Base-by-base conservation (phyloP, 2,329 filamentous ascomycete species). In the Atkinsonella hypoxylon region DNA sequence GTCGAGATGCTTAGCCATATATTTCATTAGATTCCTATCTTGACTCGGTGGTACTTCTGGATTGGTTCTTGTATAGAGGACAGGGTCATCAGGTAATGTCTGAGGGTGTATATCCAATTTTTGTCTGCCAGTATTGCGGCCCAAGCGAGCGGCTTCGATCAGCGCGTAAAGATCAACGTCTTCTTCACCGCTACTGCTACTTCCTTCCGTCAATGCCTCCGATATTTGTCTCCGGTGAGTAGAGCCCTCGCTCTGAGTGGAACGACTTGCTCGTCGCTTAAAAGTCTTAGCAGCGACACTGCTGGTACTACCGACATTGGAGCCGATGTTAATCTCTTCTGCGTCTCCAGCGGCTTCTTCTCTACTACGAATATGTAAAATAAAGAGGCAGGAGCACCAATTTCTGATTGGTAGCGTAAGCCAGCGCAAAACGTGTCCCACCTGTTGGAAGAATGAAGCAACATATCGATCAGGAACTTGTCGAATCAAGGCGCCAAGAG, bases 401-500 rank as follows among this genome's bases (percentile, higher is more conserved):
- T 43, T 55, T 47, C 50, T 58, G 48, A 56, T 57, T 42, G 46
- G 66, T 44, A 45, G 53, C 31, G 47, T 59, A 20, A 58, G 32
- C 5, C 52, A 54, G 17, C 55, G 45, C 31, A 56, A 56, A 13
- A 53, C 41, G 18, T 51, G 53, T n/a, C 56, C 49, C n/a, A 62
- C 32, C 5, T 53, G 45, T 5, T 56, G 52, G 52, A 68, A 67
- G 1, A 66, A 51, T 0, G 48, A 51, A 22, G 61, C 54, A 2
- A 69, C 62, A 15, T 62, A 57, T 2, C 57, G 53, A 22, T 72
- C 70, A 0, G 70, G 70, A 0, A 72, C 61, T 32, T 70, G 65
- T 18, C 70, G 66, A 17, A 72, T 67, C 46, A 70, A 50, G 0
- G 68, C 68, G 15, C 70, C 70, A 70, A 87, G 69, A 0, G 83